Evolutionary conservation across 1,139 yeast species (phyloP).

Genomic region (Suhomyces wounanorum): DNA sequence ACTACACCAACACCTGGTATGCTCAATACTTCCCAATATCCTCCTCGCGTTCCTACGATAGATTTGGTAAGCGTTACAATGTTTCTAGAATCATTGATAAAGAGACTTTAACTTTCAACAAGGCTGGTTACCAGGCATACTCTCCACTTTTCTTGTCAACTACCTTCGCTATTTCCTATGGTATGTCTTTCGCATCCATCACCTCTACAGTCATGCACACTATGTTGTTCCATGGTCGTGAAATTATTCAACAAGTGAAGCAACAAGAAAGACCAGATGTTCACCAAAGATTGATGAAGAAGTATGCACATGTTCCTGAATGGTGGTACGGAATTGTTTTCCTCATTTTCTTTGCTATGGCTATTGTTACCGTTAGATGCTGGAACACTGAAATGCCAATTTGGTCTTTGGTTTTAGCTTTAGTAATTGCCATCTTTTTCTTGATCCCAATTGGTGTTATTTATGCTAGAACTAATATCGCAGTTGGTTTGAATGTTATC

Average conservation of each 20-base stretch:
- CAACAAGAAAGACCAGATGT: slow-evolving; percentile 55
- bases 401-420: slow-evolving; percentile 40
- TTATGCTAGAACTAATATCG: slow-evolving; percentile 44
- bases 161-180: slow-evolving; percentile 63
- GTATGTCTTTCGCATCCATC: slow-evolving; percentile 63
- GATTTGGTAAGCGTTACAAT: slow-evolving; percentile 36
- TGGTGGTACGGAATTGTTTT: slow-evolving; percentile 62
- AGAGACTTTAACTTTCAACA: slow-evolving; percentile 43
- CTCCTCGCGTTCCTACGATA: slow-evolving; percentile 41
- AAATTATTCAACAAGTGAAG: slow-evolving; percentile 48
- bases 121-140: slow-evolving; percentile 46
- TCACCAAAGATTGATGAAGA: slow-evolving; percentile 61
- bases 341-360: slow-evolving; percentile 39
- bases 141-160: slow-evolving; percentile 67
- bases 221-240: slow-evolving; percentile 55
- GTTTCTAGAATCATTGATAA: slow-evolving; percentile 45
- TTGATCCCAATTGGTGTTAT: slow-evolving; percentile 48
- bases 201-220: slow-evolving; percentile 60
- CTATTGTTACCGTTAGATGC: slow-evolving; percentile 41
- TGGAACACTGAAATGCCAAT: slow-evolving; percentile 50
- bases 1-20: slow-evolving; percentile 47
- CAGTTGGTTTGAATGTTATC: slow-evolving; percentile 49
- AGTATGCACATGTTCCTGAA: slow-evolving; percentile 62
- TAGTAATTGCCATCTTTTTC: slow-evolving; percentile 42
- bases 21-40: slow-evolving; percentile 48